Evolutionary conservation across 257 asterid genomes (phyloP), one percentile per base, ranked within the genome.

Genomic region (Knoxia roxburghii): DNA sequence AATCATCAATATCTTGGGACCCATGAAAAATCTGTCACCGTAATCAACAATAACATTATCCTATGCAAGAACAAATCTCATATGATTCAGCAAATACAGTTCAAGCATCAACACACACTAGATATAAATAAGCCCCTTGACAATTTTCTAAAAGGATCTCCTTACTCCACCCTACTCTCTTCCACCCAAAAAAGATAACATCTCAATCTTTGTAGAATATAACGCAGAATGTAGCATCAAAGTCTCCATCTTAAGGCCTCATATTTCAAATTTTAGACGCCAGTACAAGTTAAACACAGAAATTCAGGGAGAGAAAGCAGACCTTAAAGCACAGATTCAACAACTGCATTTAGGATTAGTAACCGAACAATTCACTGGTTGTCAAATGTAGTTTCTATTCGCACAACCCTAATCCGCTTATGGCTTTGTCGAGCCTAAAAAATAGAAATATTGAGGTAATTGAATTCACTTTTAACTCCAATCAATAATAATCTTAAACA

Each of bases 261-360:
- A n/a, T n/a, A n/a, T n/a, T n/a, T n/a, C n/a, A n/a, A n/a, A n/a
- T n/a, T n/a, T n/a, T n/a, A n/a, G n/a, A n/a, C n/a, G n/a, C n/a
- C n/a, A n/a, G n/a, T n/a, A n/a, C n/a, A n/a, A n/a, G n/a, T n/a
- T n/a, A n/a, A n/a, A n/a, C 21, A 21, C 15, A 52, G 11, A 46
- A 1, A 13, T 37, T 17, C 14, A 27, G 35, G 3, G 50, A 48
- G 11, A 67, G 56, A 33, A n/a, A n/a, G 40, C 62, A 72, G 61
- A 94, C 99, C 99, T 88, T 83, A 90, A 77, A 94, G 94, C 75
- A 88, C 99, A 50, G 95, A 76, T 77, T 79, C 91, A 64, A 94
- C 97, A 18, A 96, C 97, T 62, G 96, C 87, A 87, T 85, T 90
- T 55, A 97, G 97, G 65, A 94, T 94, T 65, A 88, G 96, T 68